Evolutionary conservation across 148 eudicot genomes (phyloP).

Genomic region (Nepenthes gracilis): DNA sequence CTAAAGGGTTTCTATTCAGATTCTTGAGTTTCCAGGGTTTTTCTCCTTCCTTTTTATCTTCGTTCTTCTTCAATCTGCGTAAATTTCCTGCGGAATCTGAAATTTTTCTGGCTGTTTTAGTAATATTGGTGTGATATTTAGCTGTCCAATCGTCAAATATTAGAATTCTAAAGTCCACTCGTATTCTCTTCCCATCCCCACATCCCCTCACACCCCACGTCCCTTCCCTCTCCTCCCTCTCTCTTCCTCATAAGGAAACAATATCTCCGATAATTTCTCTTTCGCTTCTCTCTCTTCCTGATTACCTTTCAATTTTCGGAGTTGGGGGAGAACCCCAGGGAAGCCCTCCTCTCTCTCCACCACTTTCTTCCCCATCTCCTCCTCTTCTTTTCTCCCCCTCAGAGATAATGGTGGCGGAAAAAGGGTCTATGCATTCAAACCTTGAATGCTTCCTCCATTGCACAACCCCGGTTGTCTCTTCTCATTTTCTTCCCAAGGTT

Average conservation of each 20-base stretch:
- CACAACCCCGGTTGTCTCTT: conserved; percentile 71
- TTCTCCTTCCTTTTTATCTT: too few relatives aligned
- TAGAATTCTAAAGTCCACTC: too few relatives aligned
- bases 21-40: too few relatives aligned
- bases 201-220: too few relatives aligned
- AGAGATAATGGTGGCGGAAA: conserved; percentile 32
- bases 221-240: conserved; percentile 2
- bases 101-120: too few relatives aligned
- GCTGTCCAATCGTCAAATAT: too few relatives aligned
- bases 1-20: too few relatives aligned
- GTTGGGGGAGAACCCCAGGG: conserved; percentile 22
- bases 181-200: conserved; percentile 5
- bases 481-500: conserved; percentile 75
- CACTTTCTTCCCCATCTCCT: conserved; percentile 6
- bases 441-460: conserved; percentile 60
- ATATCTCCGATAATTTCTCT: conserved; percentile 28
- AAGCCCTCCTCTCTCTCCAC: conserved; percentile 1
- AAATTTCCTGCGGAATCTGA: too few relatives aligned
- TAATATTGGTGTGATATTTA: too few relatives aligned
- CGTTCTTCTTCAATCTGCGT: too few relatives aligned
- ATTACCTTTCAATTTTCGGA: conserved; percentile 8
- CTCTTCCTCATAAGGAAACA: conserved; percentile 3
- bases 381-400: conserved; percentile 1
- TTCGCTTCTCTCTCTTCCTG: conserved; percentile 9
- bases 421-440: conserved; percentile 56